phyloP scores from a whole-genome alignment of 2,329 filamentous ascomycete species.

The Talaromyces funiculosus region DNA sequence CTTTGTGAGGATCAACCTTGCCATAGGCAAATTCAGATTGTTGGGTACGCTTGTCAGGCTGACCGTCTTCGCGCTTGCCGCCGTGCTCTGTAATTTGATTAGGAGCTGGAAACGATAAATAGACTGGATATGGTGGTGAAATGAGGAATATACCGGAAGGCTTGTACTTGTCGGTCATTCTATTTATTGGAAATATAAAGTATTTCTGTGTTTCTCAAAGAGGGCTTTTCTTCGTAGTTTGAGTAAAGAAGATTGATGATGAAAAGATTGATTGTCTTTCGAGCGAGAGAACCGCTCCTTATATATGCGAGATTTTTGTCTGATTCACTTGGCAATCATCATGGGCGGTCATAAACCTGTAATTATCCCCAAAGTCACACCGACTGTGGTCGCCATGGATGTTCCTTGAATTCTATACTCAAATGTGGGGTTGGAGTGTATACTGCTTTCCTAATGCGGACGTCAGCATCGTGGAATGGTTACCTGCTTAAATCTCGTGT shows the following conservation, averaged over 20 bases:
- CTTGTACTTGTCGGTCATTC: slow-evolving; percentile 2
- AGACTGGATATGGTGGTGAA: background rate
- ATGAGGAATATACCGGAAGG: background rate
- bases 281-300: background rate
- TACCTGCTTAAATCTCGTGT: background rate
- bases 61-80: background rate
- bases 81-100: background rate
- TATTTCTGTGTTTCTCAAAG: background rate
- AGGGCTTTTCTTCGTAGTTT: background rate
- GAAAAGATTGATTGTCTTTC: background rate
- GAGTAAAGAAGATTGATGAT: background rate
- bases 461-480: background rate
- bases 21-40: background rate
- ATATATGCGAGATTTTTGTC: background rate
- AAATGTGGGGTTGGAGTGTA: background rate
- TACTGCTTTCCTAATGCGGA: background rate
- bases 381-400: background rate
- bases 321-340: background rate
- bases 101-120: background rate
- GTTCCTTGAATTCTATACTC: background rate
- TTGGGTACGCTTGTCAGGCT: background rate
- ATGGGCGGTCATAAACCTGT: background rate
- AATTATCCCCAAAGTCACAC: background rate
- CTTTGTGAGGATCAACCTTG: background rate
- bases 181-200: background rate